phyloP scores from a whole-genome alignment of 2,329 filamentous ascomycete genomes.

The Phialophora tarda region DNA sequence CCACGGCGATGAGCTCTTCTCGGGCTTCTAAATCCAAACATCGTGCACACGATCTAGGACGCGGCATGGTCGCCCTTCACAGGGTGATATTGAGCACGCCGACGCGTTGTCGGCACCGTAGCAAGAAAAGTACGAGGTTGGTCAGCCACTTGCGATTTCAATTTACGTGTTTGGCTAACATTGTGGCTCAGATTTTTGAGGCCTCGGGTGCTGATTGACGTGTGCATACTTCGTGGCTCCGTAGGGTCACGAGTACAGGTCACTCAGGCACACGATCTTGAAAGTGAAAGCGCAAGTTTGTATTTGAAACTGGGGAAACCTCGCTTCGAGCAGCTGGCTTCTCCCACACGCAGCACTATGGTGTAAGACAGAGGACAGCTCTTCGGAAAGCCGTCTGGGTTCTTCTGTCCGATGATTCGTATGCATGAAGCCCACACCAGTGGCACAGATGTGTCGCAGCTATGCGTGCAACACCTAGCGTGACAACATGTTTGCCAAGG shows the following conservation, averaged over 20 bases:
- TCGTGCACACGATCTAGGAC: not conserved
- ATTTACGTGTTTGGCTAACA: not conserved
- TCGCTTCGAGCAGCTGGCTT: constrained; percentile 1
- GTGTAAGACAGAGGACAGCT: not conserved
- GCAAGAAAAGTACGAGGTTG: not conserved
- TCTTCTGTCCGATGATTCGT: not conserved
- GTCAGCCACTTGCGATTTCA: not conserved
- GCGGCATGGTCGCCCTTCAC: not conserved
- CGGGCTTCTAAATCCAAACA: not conserved
- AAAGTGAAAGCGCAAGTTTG: not conserved
- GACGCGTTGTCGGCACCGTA: constrained; percentile 3
- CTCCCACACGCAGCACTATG: not conserved
- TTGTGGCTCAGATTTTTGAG: not conserved
- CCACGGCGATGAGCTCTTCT: not conserved
- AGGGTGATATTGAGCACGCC: not conserved
- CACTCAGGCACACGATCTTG: not conserved
- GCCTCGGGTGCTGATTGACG: not conserved
- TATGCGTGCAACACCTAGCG: not conserved
- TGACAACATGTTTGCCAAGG: constrained; percentile 10
- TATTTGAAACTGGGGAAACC: not conserved
- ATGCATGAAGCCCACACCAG: not conserved
- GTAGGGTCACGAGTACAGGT: not conserved
- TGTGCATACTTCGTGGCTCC: not conserved
- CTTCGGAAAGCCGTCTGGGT: not conserved
- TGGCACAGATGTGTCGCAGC: not conserved